Base-by-base conservation (phyloP, 805 yeast genomes). In the Candida pseudofarinosa region DNA sequence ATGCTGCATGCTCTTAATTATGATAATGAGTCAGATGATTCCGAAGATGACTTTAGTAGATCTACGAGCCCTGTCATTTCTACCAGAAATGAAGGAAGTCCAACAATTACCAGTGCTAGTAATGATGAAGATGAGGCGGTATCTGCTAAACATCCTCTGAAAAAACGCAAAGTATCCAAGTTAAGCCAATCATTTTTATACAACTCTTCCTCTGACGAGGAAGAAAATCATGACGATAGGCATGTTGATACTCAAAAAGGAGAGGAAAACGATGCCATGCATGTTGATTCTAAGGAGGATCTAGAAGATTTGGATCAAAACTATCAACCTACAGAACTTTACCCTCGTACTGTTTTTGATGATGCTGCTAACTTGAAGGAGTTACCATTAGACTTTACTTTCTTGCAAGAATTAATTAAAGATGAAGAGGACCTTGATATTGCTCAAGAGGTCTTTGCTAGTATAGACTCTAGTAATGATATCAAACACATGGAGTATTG, bases 381-480 rank as follows among this genome's bases (percentile, higher is more conserved):
- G 1, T 58, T 53, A 28, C 42, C 50, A 3, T 52, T 65, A 19
- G 80, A 76, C 36, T 53, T 88, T 17, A 67, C 64, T 4, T 68
- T 69, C 15, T 49, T 87, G 2, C 85, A 83, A 48, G 55, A 60
- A 2, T 43, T 79, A 2, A 62, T 89, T 4, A 79, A 78, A 51
- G 96, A 89, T 55, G 80, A 77, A 1, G 96, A 90, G 58, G 97
- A 89, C 59, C 63, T 81, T 38, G 58, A 55, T 31, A 55, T 84
- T 14, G 71, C 86, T 16, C 68, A 69, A 41, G 69, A 72, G 42
- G 66, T 79, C 0, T 59, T 82, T 8, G 41, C 46, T 3, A 54
- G 53, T 3, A 43, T 48, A 23, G 43, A 45, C 10, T 39, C 54
- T 2, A 50, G 47, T 23, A 46, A 54, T 4, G 58, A 54, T 4